Evolutionary conservation across 805 yeast species (phyloP).

Genomic region (Lachancea thermotolerans): DNA sequence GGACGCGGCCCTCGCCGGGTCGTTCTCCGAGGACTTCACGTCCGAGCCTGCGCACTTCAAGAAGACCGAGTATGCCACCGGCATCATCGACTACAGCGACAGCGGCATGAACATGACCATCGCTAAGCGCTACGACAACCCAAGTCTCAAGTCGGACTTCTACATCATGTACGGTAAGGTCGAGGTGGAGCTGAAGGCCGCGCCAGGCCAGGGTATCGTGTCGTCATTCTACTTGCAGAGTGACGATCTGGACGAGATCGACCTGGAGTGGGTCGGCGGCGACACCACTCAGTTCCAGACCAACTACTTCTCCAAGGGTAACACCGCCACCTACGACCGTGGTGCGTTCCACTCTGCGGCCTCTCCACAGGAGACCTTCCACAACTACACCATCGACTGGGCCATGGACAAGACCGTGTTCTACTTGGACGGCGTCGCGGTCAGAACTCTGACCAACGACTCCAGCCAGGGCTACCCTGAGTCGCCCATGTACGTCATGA

Average conservation of each 20-base stretch:
- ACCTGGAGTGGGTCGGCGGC: slow-evolving; percentile 81
- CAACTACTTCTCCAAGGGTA: slow-evolving; percentile 76
- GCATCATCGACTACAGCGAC: slow-evolving; percentile 39
- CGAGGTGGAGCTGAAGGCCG: slow-evolving; percentile 65
- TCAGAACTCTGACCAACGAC: slow-evolving; percentile 54
- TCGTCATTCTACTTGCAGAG: slow-evolving; percentile 75
- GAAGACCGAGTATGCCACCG: slow-evolving; percentile 37
- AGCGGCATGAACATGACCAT: slow-evolving; percentile 60
- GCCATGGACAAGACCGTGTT: slow-evolving; percentile 56
- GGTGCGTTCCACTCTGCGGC: slow-evolving; percentile 62
- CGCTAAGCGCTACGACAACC: slow-evolving; percentile 63
- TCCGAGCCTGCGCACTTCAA: slow-evolving; percentile 37
- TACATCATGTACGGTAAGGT: slow-evolving; percentile 87
- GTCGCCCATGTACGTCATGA: slow-evolving; percentile 70
- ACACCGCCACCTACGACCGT: slow-evolving; percentile 69
- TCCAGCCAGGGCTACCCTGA: slow-evolving; percentile 76
- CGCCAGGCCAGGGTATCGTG: slow-evolving; percentile 71
- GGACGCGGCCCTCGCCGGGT: slow-evolving; percentile 57
- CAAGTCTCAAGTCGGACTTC: slow-evolving; percentile 67
- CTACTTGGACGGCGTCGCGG: slow-evolving; percentile 62
- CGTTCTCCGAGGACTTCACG: slow-evolving; percentile 47
- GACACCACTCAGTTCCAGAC: slow-evolving; percentile 70
- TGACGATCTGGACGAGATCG: slow-evolving; percentile 87
- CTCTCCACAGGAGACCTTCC: slow-evolving; percentile 50
- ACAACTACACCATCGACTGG: slow-evolving; percentile 86